phyloP scores from a whole-genome alignment of 2,329 filamentous ascomycete genomes.

The Colletotrichum shisoi region DNA sequence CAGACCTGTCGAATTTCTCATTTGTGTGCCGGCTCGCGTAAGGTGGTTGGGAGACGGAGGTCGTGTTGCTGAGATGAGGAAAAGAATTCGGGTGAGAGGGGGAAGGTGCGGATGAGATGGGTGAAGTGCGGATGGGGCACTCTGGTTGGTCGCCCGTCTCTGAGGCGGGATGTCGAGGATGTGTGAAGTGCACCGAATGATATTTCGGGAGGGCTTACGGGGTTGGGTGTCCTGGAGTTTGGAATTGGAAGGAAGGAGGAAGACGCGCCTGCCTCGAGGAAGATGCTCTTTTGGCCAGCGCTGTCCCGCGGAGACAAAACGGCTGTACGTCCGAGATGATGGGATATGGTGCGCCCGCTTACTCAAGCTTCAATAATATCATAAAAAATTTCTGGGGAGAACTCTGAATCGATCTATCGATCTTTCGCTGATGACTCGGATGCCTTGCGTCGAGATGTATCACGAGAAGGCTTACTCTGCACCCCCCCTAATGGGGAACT shows the following conservation, averaged over 20 bases:
- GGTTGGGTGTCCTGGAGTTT: not conserved
- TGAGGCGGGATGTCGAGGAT: not conserved
- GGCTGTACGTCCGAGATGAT: not conserved
- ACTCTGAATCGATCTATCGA: too few relatives aligned
- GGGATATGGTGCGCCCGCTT: not conserved
- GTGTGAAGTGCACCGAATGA: not conserved
- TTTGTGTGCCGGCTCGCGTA: constrained; percentile 5
- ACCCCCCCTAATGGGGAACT: not conserved
- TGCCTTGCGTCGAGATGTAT: not conserved
- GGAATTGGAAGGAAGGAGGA: not conserved
- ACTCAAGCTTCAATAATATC: too few relatives aligned
- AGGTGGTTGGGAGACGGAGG: constrained; percentile 22
- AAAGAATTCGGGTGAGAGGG: constrained; percentile 14
- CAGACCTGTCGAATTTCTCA: constrained; percentile 1
- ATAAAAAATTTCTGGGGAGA: not conserved
- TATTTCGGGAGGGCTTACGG: not conserved
- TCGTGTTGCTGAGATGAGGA: constrained; percentile 8
- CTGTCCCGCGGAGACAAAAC: not conserved
- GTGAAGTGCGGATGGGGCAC: constrained; percentile 13
- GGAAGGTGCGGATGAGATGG: constrained; percentile 16
- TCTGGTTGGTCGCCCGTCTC: constrained; percentile 1
- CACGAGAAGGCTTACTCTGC: not conserved
- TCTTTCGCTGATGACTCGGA: too few relatives aligned
- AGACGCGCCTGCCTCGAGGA: constrained; percentile 2
- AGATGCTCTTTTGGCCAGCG: not conserved